Evolutionary conservation across 129 eudicot species (phyloP).

Genomic region (Oenanthe sinensis): DNA sequence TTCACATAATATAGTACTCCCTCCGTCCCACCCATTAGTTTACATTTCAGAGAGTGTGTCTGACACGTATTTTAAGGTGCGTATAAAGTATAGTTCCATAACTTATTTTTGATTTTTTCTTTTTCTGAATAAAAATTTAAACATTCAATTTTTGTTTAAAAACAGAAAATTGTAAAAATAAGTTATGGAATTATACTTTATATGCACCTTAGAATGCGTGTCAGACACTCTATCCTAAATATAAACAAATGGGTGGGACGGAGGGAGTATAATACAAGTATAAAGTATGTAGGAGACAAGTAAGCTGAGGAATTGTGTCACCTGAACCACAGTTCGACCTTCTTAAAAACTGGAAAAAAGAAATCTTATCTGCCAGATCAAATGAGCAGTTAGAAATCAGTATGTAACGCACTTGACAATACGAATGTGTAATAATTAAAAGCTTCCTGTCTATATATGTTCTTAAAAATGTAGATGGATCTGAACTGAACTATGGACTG

Average conservation of each 20-base stretch:
- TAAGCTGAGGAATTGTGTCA: slow-evolving; percentile 40
- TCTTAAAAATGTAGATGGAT: neutral
- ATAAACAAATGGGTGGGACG: too few species aligned
- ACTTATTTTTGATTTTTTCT: too few species aligned
- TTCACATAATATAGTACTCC: neutral
- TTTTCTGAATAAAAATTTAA: too few species aligned
- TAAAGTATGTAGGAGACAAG: slow-evolving; percentile 10
- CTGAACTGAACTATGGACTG: neutral
- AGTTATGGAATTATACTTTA: too few species aligned
- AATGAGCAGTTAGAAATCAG: slow-evolving; percentile 2
- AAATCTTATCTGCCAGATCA: neutral
- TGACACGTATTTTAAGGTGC: too few species aligned
- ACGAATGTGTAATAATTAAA: neutral
- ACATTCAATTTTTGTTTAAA: too few species aligned
- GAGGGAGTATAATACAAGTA: neutral
- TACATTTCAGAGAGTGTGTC: too few species aligned
- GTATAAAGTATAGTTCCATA: too few species aligned
- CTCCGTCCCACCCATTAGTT: too few species aligned
- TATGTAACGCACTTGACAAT: neutral
- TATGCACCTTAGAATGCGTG: too few species aligned
- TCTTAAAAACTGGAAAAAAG: neutral
- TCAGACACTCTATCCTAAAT: too few species aligned
- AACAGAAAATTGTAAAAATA: too few species aligned
- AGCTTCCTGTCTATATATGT: neutral
- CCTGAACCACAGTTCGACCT: slow-evolving; percentile 20